Evolutionary conservation across 371 early-diverging fungal genomes (phyloP), one percentile per base, ranked within the genome.

Genomic region (Mortierella sp.): DNA sequence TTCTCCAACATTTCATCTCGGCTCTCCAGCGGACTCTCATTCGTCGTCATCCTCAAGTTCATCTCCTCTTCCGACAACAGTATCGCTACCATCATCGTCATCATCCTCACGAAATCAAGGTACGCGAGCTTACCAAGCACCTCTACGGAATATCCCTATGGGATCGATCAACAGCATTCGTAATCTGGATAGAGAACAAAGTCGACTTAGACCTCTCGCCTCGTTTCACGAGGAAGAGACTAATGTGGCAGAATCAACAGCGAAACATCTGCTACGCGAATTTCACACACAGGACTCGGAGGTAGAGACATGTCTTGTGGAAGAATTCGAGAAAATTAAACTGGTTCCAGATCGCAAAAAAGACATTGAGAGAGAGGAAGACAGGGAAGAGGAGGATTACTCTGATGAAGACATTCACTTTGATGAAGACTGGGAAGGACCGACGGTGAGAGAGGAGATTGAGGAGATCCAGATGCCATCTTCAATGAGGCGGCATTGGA

Each of bases 151-250:
- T 24, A 16, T 78, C 18, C 58, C 73, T 0, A 62, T 78, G 10
- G 73, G 78, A n/a, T 68, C 69, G 5, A 78, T 78, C 62, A 73
- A 73, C 45, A 65, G 64, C 20, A 78, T 78, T 20, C 68, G 73
- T 35, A 73, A 78, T 24, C 49, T 78, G 37, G 78, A 78, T 40
- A 45, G 43, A n/a, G 78, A 69, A 18, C 73, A 69, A 3, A 32
- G 26, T 5, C 68, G 45, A 37, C 16, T 66, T n/a, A 58, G 78
- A 10, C 73, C 78, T 0, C 35, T 78, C 51, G 66, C 55, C 16
- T 77, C 77, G 35, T 35, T 30, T 26, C 68, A 16, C 62, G 55
- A 22, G 37, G 37, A 0, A 61, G 65, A 24, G 60, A 68, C 12
- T 4, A 51, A 58, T 59, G 39, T 28, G 30, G 64, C 32, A 11